phyloP scores from a whole-genome alignment of 2,329 filamentous ascomycete species.

The Microdochium paspali region DNA sequence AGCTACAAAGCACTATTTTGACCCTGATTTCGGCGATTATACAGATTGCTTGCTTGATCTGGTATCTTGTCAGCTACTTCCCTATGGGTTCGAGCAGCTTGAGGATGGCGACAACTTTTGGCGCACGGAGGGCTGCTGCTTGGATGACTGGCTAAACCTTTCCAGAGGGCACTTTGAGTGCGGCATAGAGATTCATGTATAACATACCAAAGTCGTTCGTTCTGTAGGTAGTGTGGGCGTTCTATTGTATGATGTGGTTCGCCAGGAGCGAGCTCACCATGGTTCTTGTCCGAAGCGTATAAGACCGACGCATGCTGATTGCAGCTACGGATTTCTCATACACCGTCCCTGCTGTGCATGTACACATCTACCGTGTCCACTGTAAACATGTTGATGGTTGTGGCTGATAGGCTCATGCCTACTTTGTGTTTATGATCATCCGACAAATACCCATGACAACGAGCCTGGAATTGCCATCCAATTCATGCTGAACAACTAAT shows the following conservation, averaged over 20 bases:
- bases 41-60: constrained; percentile 74
- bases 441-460: too few relatives aligned
- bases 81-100: constrained; percentile 90
- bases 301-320: too few relatives aligned
- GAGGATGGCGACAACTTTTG: constrained; percentile 78
- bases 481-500: too few relatives aligned
- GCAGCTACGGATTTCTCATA: too few relatives aligned
- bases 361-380: too few relatives aligned
- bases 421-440: too few relatives aligned
- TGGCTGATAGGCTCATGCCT: too few relatives aligned
- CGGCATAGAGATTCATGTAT: not conserved
- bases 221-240: not conserved
- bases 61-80: constrained; percentile 97
- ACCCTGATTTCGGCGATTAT: constrained; percentile 77
- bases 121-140: constrained; percentile 70
- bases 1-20: constrained; percentile 78
- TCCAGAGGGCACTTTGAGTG: constrained; percentile 24
- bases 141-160: constrained; percentile 62
- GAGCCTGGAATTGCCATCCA: too few relatives aligned
- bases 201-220: not conserved
- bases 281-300: too few relatives aligned
- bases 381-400: not conserved
- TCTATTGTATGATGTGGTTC: not conserved
- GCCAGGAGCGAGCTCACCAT: not conserved
- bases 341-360: too few relatives aligned